Conservation (phyloP, 139 green algal species). For the Chlorella vulgaris region DNA sequence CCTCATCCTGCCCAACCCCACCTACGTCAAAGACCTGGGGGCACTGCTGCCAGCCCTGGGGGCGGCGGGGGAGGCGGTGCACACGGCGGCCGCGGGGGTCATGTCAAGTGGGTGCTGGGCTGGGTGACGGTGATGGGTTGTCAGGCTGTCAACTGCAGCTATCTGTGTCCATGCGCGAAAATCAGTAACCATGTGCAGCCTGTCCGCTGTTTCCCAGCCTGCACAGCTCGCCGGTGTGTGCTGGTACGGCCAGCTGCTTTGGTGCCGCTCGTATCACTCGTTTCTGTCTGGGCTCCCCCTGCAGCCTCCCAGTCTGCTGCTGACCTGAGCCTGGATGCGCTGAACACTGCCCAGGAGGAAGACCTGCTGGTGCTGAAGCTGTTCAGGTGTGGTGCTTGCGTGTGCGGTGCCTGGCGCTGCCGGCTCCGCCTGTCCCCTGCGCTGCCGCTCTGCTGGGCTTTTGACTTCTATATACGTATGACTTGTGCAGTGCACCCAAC, state of each 20-base stretch:
- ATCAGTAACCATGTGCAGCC: no score
- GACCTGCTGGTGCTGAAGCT: constrained; percentile 48
- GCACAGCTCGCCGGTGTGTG: no score
- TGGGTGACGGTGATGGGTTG: no score
- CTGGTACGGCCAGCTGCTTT: no score
- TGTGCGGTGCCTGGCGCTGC: background rate
- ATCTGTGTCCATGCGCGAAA: no score
- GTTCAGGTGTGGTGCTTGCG: constrained; percentile 46
- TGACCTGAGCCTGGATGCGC: constrained; percentile 41
- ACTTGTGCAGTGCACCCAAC: no score
- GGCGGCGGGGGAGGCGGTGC: constrained; percentile 28
- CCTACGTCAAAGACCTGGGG: constrained; percentile 57
- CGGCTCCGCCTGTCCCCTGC: background rate
- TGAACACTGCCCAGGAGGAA: constrained; percentile 46
- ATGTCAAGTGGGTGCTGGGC: constrained; percentile 2
- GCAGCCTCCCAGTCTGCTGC: constrained; percentile 23
- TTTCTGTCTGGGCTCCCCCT: no score
- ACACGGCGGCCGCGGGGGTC: background rate
- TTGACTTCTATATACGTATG: no score
- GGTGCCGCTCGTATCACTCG: no score
- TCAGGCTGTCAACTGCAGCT: no score
- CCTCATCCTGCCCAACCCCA: constrained; percentile 36
- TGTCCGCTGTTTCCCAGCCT: no score
- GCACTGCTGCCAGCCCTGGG: constrained; percentile 66
- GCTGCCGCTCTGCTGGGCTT: background rate